phyloP scores from a whole-genome alignment of 169 alveolate species.

The Plasmodium vivax region DNA sequence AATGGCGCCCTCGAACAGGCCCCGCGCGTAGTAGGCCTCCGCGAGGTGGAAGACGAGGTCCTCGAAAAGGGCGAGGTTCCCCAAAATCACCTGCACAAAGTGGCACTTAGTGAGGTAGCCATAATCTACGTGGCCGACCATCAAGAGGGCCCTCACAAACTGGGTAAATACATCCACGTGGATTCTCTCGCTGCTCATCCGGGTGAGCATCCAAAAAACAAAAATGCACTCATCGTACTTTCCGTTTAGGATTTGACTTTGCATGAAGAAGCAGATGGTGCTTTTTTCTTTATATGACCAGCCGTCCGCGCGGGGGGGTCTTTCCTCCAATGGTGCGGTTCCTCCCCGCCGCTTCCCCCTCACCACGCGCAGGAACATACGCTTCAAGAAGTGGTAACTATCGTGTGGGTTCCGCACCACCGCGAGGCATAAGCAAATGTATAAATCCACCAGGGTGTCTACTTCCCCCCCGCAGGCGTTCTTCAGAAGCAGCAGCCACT shows the following conservation, averaged over 20 bases:
- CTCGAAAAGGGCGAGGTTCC: background rate
- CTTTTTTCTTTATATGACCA: conserved; percentile 28
- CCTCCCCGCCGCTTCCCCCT: background rate
- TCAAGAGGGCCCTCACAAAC: conserved; percentile 24
- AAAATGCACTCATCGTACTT: conserved; percentile 70
- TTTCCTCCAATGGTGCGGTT: background rate
- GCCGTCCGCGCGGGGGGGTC: background rate
- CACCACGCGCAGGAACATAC: conserved; percentile 1
- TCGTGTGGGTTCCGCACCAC: conserved; percentile 14
- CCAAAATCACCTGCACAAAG: conserved; percentile 2
- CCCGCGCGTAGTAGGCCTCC: conserved; percentile 23
- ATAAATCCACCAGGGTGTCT: conserved; percentile 29
- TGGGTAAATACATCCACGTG: conserved; percentile 56
- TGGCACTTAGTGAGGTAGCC: background rate
- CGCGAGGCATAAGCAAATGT: conserved; percentile 14
- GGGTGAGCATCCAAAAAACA: conserved; percentile 5
- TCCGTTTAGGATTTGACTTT: conserved; percentile 48
- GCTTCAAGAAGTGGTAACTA: conserved; percentile 51
- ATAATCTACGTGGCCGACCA: background rate
- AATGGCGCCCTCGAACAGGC: conserved; percentile 30
- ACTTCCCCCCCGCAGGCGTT: background rate
- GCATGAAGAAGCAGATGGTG: conserved; percentile 57
- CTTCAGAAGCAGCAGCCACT: conserved; percentile 10
- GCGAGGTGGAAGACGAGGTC: conserved; percentile 41
- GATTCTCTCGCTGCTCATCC: background rate